A percentile compares a stretch with the other conserved stretches of the same genome.
phyloP scores from a whole-genome alignment of 148 eudicot species.

The Hydrangea macrophylla region DNA sequence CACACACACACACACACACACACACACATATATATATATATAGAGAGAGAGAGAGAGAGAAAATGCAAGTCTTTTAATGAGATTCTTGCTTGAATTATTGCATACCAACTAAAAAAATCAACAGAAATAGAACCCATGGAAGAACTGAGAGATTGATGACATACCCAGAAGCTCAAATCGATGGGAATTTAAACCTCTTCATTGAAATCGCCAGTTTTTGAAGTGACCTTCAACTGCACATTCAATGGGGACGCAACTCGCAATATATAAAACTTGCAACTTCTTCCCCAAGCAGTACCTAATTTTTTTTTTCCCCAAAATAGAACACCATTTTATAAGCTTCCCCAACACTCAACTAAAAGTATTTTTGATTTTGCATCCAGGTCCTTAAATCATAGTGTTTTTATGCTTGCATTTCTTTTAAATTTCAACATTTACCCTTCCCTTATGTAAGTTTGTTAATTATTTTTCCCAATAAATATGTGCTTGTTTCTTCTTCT shows the following conservation, averaged over 20 bases:
- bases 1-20: no score
- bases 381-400: neutral
- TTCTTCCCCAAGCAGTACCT: no score
- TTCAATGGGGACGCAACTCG: neutral
- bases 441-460: no score
- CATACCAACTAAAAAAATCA: neutral
- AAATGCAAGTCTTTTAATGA: neutral
- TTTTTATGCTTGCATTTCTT: neutral
- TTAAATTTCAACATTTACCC: neutral
- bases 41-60: neutral
- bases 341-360: no score
- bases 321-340: no score
- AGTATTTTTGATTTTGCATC: no score
- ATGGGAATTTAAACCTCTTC: slow-evolving; percentile 10
- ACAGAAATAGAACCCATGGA: neutral
- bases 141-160: neutral
- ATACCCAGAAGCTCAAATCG: slow-evolving; percentile 21
- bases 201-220: slow-evolving; percentile 9
- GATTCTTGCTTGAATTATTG: neutral
- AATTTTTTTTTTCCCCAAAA: no score
- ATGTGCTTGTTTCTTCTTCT: no score
- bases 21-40: neutral
- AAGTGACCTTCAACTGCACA: neutral
- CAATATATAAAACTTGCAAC: neutral
- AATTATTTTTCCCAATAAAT: no score